Conservation (phyloP, 176 grass and related monocot genomes). For the Aechmea fasciata region DNA sequence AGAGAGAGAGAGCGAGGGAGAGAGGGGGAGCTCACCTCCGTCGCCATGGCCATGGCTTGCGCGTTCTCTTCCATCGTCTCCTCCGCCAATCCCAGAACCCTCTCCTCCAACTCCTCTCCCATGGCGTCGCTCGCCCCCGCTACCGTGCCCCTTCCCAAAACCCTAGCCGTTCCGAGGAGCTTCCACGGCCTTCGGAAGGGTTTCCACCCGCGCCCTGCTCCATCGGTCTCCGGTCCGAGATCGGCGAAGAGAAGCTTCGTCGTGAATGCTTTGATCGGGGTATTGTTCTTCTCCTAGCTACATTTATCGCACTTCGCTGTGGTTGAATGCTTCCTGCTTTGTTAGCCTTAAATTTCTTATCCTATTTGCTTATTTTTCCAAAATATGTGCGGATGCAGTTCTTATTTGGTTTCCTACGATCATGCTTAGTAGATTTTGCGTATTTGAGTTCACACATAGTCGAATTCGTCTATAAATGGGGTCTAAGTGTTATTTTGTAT, state of each 20-base stretch:
- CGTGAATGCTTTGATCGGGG: slow-evolving; percentile 34
- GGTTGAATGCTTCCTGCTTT: not conserved
- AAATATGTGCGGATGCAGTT: too few species aligned
- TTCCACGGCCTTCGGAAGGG: slow-evolving; percentile 22
- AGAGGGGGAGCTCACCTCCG: not conserved
- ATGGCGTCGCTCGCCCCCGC: not conserved
- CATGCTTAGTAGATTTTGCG: too few species aligned
- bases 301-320: not conserved
- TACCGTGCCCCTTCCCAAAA: not conserved
- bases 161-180: slow-evolving; percentile 11
- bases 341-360: not conserved
- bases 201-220: slow-evolving; percentile 19
- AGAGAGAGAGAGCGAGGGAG: not conserved
- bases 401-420: too few species aligned
- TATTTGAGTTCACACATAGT: too few species aligned
- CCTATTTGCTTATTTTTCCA: not conserved
- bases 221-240: slow-evolving; percentile 24
- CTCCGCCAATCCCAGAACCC: slow-evolving; percentile 6
- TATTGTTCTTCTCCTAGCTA: slow-evolving; percentile 5
- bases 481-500: too few species aligned
- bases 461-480: too few species aligned
- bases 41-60: slow-evolving; percentile 43
- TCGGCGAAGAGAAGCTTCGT: slow-evolving; percentile 39
- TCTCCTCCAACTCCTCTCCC: slow-evolving; percentile 18
- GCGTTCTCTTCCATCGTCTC: slow-evolving; percentile 39